These are phyloP conservation scores for Dipodascus albidus DNA, from an alignment of 805 yeast species.

Conservation along the genomic window DNA sequence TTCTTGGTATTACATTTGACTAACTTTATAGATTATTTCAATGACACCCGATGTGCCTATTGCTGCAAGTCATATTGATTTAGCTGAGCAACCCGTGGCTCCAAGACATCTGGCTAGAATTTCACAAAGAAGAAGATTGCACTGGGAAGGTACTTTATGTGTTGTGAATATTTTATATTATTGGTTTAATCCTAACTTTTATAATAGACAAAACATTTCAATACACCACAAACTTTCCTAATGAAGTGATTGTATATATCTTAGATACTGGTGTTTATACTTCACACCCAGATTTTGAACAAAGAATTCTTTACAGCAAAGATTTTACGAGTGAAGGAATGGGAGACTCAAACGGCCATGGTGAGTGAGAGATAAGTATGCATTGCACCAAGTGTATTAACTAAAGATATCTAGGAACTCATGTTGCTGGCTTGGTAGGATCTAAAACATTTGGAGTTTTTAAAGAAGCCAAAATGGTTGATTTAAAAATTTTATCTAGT, in stretches of 20 bases:
- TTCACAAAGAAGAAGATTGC: conserved; percentile 19
- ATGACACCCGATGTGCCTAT: conserved; percentile 57
- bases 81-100: conserved; percentile 31
- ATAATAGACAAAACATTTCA: conserved; percentile 26
- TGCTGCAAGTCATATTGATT: conserved; percentile 35
- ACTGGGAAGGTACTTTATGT: conserved; percentile 7
- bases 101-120: conserved; percentile 37
- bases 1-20: conserved; percentile 6
- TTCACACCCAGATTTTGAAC: conserved; percentile 34
- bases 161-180: not conserved
- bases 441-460: conserved; percentile 77
- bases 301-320: conserved; percentile 31
- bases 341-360: conserved; percentile 79
- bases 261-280: conserved; percentile 63
- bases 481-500: conserved; percentile 60
- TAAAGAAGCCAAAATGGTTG: conserved; percentile 51
- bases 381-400: too few species aligned
- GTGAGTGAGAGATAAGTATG: conserved; percentile 22
- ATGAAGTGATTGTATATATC: conserved; percentile 58
- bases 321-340: conserved; percentile 37
- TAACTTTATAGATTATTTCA: conserved; percentile 37
- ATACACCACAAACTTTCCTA: conserved; percentile 32
- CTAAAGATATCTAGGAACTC: conserved; percentile 40
- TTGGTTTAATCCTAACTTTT: conserved; percentile 12
- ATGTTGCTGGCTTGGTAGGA: conserved; percentile 83